Percentiles rank a stretch among this genome's conserved stretches.
Conservation (phyloP, 495 filamentous ascomycete species). For the Penicilliopsis zonata region DNA sequence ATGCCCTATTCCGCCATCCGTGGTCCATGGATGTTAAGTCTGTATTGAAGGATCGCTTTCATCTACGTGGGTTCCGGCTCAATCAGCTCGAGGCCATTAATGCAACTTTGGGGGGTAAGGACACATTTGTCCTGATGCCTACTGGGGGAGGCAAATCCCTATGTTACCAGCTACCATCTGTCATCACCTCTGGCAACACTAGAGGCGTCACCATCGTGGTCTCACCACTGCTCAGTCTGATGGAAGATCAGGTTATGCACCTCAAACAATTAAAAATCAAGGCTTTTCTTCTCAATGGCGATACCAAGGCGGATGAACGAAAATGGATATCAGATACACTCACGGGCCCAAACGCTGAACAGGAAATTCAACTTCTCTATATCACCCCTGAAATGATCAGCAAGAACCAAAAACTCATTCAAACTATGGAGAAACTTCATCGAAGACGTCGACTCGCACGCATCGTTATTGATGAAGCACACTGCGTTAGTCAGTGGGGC, state of each 20-base stretch:
- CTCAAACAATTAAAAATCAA: constrained; percentile 61
- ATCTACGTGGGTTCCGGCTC: constrained; percentile 71
- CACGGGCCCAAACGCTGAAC: constrained; percentile 47
- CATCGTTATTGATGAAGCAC: constrained; percentile 94
- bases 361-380: constrained; percentile 72
- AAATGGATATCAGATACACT: constrained; percentile 48
- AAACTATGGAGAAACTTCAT: constrained; percentile 50
- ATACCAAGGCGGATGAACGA: constrained; percentile 43
- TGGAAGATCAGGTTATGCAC: constrained; percentile 90
- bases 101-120: constrained; percentile 73
- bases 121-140: constrained; percentile 93
- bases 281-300: constrained; percentile 70
- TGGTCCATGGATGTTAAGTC: constrained; percentile 83
- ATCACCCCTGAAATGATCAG: constrained; percentile 94
- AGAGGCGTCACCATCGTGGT: constrained; percentile 84
- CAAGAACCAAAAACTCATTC: constrained; percentile 55
- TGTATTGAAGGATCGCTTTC: constrained; percentile 67
- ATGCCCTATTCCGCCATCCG: constrained; percentile 33
- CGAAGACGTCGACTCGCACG: constrained; percentile 59
- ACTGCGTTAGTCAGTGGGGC: constrained; percentile 98
- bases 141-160: constrained; percentile 95
- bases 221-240: constrained; percentile 87
- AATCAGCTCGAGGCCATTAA: constrained; percentile 96
- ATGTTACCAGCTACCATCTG: constrained; percentile 89
- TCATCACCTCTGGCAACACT: constrained; percentile 71